Evolutionary conservation across 1,284 basidiomycete genomes (phyloP).

Genomic region (Abortiporus biennis): DNA sequence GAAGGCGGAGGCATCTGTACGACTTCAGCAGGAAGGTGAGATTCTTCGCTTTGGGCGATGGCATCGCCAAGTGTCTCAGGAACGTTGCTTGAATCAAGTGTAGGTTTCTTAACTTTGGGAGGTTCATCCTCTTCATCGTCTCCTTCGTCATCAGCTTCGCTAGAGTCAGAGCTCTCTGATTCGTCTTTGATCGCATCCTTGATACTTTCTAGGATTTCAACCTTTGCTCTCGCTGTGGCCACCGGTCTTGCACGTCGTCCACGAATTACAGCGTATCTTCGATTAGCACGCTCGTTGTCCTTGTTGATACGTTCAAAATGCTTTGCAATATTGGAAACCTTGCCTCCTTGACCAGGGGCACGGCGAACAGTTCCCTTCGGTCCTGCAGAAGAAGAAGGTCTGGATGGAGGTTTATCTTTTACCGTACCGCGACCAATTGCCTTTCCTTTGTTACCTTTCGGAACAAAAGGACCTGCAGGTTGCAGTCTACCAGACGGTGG

Average conservation of each 20-base stretch:
- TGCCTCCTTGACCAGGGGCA: conserved; percentile 42
- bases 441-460: conserved; percentile 31
- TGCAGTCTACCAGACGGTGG: conserved; percentile 20
- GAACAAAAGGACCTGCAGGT: conserved; percentile 14
- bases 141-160: conserved; percentile 87
- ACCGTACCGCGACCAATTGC: conserved; percentile 28
- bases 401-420: conserved; percentile 46
- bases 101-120: conserved; percentile 17
- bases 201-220: conserved; percentile 88
- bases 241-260: conserved; percentile 91
- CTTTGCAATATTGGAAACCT: conserved; percentile 71
- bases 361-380: conserved; percentile 50
- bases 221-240: conserved; percentile 82
- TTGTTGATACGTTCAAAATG: conserved; percentile 71
- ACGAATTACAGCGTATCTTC: conserved; percentile 75
- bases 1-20: no score
- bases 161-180: conserved; percentile 65
- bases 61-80: no score
- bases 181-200: conserved; percentile 91
- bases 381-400: conserved; percentile 33
- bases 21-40: no score
- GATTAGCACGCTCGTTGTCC: conserved; percentile 62
- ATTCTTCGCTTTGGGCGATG: no score
- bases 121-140: conserved; percentile 66
- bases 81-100: no score